Conservation (phyloP, 805 yeast genomes). For the Candida hungchunana region DNA sequence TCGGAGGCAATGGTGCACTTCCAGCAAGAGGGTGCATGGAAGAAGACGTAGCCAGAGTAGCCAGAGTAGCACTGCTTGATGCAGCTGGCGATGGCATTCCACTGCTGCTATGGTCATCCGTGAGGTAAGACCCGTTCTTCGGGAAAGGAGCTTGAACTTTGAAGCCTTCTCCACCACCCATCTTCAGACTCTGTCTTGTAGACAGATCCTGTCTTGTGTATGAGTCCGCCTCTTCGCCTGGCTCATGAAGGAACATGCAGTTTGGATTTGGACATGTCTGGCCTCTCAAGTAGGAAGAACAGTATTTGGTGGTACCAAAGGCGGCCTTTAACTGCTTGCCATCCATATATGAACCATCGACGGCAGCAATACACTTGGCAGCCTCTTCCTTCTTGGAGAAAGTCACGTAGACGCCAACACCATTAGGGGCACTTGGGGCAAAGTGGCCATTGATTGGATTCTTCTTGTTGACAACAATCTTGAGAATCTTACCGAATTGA, state of each 20-base stretch:
- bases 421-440: slow-evolving; percentile 43
- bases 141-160: slow-evolving; percentile 17
- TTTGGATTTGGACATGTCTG: slow-evolving; percentile 97
- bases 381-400: slow-evolving; percentile 94
- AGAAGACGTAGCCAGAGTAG: slow-evolving; percentile 4
- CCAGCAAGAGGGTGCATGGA: slow-evolving; percentile 19
- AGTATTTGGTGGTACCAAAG: slow-evolving; percentile 97
- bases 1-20: slow-evolving; percentile 57
- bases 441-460: slow-evolving; percentile 35
- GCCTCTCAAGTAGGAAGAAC: slow-evolving; percentile 93
- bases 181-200: slow-evolving; percentile 64
- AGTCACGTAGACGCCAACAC: slow-evolving; percentile 94
- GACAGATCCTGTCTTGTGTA: slow-evolving; percentile 86
- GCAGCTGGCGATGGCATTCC: slow-evolving; percentile 14
- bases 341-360: slow-evolving; percentile 89
- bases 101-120: slow-evolving; percentile 11
- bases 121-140: slow-evolving; percentile 4
- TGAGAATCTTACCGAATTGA: slow-evolving; percentile 94
- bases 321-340: slow-evolving; percentile 91
- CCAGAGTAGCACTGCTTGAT: slow-evolving; percentile 13
- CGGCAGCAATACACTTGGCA: slow-evolving; percentile 83
- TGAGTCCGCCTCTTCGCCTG: slow-evolving; percentile 98
- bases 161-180: slow-evolving; percentile 30
- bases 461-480: slow-evolving; percentile 86
- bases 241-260: slow-evolving; percentile 98